phyloP scores from a whole-genome alignment of 192 early-diverging fungal species.

The Rhizophagus prolifer region DNA sequence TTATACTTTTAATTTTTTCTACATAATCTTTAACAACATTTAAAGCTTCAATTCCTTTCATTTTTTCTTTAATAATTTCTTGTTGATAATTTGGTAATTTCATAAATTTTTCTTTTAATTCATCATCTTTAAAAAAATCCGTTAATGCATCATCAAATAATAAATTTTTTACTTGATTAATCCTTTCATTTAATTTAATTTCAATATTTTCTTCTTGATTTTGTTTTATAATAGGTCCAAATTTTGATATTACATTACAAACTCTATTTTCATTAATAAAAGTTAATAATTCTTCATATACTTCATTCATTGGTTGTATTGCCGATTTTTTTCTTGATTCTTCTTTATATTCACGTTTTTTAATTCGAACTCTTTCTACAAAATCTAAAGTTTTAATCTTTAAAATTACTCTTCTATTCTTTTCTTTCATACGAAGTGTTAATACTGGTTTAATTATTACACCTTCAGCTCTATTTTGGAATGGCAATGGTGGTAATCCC shows the following conservation, averaged over 20 bases:
- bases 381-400: constrained; percentile 5
- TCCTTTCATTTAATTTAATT: not conserved
- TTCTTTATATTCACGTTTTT: not conserved
- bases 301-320: not conserved
- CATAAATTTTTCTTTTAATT: not conserved
- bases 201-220: not conserved
- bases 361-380: not conserved
- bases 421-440: not conserved
- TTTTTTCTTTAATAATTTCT: not conserved
- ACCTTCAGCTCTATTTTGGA: constrained; percentile 5
- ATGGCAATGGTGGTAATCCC: constrained; percentile 7
- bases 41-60: not conserved
- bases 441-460: constrained; percentile 7
- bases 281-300: not conserved
- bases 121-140: not conserved
- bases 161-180: not conserved
- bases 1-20: not conserved
- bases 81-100: not conserved
- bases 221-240: not conserved
- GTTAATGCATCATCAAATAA: not conserved
- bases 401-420: not conserved
- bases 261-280: constrained; percentile 14
- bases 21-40: not conserved
- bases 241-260: not conserved
- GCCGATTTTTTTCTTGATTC: not conserved